These are phyloP conservation scores for Narthecium ossifragum DNA, from an alignment of 106 monocot genomes.

Conservation along the genomic window DNA sequence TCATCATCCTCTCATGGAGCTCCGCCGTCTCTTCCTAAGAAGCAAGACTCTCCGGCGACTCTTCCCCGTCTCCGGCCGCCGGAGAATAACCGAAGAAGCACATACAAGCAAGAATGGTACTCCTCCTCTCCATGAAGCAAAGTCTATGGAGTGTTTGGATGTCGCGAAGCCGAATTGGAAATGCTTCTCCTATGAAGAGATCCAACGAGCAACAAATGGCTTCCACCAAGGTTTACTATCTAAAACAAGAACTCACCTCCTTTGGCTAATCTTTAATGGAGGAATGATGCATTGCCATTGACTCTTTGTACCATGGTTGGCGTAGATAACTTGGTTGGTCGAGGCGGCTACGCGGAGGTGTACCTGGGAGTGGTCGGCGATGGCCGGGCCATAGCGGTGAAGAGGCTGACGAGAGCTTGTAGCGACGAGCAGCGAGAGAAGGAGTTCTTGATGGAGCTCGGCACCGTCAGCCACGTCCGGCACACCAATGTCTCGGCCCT, in stretches of 20 bases:
- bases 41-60: constrained; percentile 26
- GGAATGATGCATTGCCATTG: background rate
- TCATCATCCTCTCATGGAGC: no score
- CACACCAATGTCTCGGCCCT: constrained; percentile 62
- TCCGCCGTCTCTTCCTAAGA: background rate
- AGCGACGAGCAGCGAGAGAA: constrained; percentile 61
- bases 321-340: constrained; percentile 67
- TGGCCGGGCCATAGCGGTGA: constrained; percentile 53
- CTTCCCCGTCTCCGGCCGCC: constrained; percentile 12
- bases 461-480: constrained; percentile 57
- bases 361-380: constrained; percentile 50
- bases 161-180: constrained; percentile 51
- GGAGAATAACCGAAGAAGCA: background rate
- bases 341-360: constrained; percentile 70
- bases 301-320: background rate
- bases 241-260: background rate
- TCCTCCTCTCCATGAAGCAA: no score
- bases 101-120: constrained; percentile 1
- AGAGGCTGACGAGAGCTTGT: constrained; percentile 33
- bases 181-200: constrained; percentile 74
- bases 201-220: constrained; percentile 50
- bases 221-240: constrained; percentile 43
- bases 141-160: background rate
- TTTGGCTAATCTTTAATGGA: background rate
- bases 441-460: constrained; percentile 72